phyloP scores from a whole-genome alignment of 75 land plant species.

The Selaginella tamariscina region DNA sequence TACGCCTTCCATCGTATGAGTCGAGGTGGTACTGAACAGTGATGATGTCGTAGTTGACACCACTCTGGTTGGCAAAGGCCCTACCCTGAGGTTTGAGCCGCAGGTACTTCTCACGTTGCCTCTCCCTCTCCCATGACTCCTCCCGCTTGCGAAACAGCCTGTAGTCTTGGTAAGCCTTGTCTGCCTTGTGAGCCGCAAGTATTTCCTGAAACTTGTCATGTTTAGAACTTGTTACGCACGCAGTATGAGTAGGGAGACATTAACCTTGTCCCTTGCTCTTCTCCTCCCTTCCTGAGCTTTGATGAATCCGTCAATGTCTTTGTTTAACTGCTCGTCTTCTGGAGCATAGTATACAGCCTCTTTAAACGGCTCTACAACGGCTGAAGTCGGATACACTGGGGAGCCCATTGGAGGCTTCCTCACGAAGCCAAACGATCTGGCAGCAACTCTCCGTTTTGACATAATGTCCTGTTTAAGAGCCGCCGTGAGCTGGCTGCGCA shows the following conservation, averaged over 20 bases:
- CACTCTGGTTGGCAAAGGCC: background rate
- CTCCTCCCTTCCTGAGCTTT: background rate
- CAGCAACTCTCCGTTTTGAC: background rate
- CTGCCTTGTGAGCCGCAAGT: background rate
- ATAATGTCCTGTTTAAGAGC: background rate
- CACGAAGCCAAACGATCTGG: background rate
- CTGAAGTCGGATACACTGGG: background rate
- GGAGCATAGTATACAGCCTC: background rate
- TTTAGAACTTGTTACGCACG: background rate
- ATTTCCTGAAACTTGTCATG: background rate
- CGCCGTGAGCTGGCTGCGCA: background rate
- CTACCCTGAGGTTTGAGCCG: background rate
- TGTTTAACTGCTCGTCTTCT: background rate
- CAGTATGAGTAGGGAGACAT: background rate
- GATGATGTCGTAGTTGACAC: background rate
- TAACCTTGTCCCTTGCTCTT: background rate
- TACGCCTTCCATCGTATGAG: background rate
- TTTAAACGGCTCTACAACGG: background rate
- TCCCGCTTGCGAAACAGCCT: background rate
- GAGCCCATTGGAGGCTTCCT: too few relatives aligned
- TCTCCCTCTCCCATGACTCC: background rate
- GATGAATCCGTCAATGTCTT: background rate
- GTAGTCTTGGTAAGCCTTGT: background rate
- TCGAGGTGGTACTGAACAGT: background rate
- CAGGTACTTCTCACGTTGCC: background rate